phyloP scores from a whole-genome alignment of 2,329 filamentous ascomycete species.

The Knoxdaviesia proteae region DNA sequence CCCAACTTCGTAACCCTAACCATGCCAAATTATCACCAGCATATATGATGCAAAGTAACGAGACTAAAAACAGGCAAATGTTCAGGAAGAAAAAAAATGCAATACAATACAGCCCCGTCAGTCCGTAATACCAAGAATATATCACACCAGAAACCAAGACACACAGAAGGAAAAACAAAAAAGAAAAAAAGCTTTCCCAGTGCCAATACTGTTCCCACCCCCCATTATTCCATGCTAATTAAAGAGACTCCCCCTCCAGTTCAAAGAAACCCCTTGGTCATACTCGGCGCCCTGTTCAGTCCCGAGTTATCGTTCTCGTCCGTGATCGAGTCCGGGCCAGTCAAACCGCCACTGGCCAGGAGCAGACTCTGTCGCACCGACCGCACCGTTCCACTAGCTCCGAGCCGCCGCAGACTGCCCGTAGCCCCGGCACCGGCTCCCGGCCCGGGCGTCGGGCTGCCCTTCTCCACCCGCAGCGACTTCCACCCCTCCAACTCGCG shows the following conservation, averaged over 20 bases:
- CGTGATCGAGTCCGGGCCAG: not conserved
- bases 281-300: slow-evolving; percentile 39
- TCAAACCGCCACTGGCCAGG: no score
- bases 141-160: not conserved
- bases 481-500: slow-evolving; percentile 75
- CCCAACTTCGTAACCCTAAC: not conserved
- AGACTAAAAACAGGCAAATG: not conserved
- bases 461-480: slow-evolving; percentile 47
- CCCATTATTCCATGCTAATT: not conserved
- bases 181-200: not conserved
- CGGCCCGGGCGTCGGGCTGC: slow-evolving; percentile 12
- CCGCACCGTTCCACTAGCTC: slow-evolving; percentile 14
- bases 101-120: not conserved
- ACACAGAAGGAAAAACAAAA: not conserved
- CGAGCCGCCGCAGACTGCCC: slow-evolving; percentile 25
- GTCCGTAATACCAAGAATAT: not conserved
- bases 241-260: not conserved
- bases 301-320: slow-evolving; percentile 31
- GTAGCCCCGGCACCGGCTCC: slow-evolving; percentile 11
- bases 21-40: not conserved
- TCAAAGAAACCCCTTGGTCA: slow-evolving; percentile 62
- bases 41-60: not conserved
- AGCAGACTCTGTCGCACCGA: slow-evolving; percentile 4
- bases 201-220: not conserved
- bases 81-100: not conserved